A percentile compares a stretch with the other conserved stretches of the same genome.
Conservation (phyloP, 140 eudicot species). For the Oenanthe javanica region DNA sequence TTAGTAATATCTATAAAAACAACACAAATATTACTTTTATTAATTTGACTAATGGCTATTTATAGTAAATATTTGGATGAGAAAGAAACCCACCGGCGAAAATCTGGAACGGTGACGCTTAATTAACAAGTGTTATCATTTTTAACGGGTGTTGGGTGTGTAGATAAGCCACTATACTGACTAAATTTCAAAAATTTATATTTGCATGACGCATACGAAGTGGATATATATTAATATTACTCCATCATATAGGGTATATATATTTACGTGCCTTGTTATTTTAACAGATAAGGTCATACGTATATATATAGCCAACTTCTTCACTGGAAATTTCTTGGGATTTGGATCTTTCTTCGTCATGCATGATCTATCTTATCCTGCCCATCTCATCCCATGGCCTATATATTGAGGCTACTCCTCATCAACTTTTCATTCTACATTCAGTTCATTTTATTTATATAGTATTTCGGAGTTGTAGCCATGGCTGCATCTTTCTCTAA, state of each 20-base stretch:
- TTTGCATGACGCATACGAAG: not conserved
- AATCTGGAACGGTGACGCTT: not conserved
- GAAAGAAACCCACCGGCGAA: not conserved
- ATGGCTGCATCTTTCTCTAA: slow-evolving; percentile 88
- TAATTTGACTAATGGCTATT: not conserved
- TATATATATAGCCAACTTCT: not conserved
- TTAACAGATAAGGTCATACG: not conserved
- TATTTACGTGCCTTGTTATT: no score
- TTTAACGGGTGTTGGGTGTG: not conserved
- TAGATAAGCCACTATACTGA: not conserved
- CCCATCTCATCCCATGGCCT: slow-evolving; percentile 19
- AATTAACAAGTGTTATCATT: not conserved
- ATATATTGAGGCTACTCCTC: slow-evolving; percentile 44
- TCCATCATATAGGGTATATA: no score
- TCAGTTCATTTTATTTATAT: slow-evolving; percentile 6
- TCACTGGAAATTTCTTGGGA: slow-evolving; percentile 21
- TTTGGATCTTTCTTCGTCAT: slow-evolving; percentile 10
- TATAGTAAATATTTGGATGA: not conserved
- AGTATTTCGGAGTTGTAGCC: slow-evolving; percentile 32
- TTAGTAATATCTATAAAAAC: no score
- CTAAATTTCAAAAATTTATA: not conserved
- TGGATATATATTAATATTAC: no score
- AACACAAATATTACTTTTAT: not conserved
- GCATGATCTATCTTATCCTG: not conserved
- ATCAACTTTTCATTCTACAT: slow-evolving; percentile 25